Base-by-base conservation (phyloP, 169 alveolate species). In the Eimeria praecox region DNA sequence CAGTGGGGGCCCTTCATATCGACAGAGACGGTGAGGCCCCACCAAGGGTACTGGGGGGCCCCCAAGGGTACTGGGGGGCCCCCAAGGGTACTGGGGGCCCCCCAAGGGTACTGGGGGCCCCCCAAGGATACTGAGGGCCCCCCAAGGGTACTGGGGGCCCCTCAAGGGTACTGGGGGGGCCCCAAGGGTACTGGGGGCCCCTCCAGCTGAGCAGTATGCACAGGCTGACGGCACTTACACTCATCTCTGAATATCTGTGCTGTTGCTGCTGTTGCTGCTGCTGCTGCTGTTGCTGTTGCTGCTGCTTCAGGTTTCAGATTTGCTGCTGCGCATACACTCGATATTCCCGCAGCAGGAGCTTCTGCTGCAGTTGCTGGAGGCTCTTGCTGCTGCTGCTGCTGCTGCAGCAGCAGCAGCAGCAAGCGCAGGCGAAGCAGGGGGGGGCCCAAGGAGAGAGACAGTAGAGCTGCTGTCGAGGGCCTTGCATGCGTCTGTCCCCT, bases 211-310 rank as follows among this genome's bases (percentile, higher is more conserved):
- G n/a, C n/a, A n/a, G n/a, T n/a, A n/a, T n/a, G n/a, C n/a, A 6
- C 18, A 10, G 24, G 30, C 42, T 9, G 18, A 30, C 78, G 42
- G 6, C 38, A 6, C 78, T 46, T 73, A n/a, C n/a, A n/a, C n/a
- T n/a, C n/a, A n/a, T n/a, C 52, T 73, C 49, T 46, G 12, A 40
- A n/a, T 33, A 40, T 46, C 44, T 20, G 49, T 73, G 85, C 24
- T 73, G 85, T 33, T 14, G 52, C 85, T 73, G 85, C 85, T 73
- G 85, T 46, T 73, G 85, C 85, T 73, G 89, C 42, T 24, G 59
- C 59, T 14, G 85, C 24, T 73, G 85, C 22, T 14, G 52, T 46
- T 73, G 85, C 85, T 73, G 85, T 46, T 73, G 85, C 85, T 73
- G 89, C 42, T 24, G 59, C 59, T 14, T 52, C 59, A 52, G 59